phyloP scores from a whole-genome alignment of 176 grass and related monocot genomes.

The Oryza meyeriana region DNA sequence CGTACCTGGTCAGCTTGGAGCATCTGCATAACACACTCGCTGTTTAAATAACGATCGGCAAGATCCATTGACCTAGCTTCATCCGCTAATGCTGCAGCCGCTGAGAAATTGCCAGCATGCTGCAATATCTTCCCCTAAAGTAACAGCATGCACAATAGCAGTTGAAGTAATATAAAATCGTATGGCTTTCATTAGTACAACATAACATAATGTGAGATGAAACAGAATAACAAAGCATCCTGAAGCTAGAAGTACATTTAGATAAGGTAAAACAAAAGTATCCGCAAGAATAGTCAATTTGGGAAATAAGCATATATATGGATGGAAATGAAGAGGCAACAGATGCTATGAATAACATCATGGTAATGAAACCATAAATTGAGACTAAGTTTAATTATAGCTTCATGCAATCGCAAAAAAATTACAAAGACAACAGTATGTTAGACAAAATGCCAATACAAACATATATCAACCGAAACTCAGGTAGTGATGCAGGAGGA shows the following conservation, averaged over 20 bases:
- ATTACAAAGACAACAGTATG: background rate
- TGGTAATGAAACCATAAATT: background rate
- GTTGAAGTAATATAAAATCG: background rate
- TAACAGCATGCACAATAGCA: slow-evolving; percentile 14
- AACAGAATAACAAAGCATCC: slow-evolving; percentile 8
- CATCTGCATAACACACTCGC: slow-evolving; percentile 97
- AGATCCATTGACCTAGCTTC: slow-evolving; percentile 99
- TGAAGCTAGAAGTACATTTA: background rate
- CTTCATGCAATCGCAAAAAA: background rate
- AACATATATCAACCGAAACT: background rate
- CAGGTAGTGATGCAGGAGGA: background rate
- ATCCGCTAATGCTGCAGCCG: slow-evolving; percentile 84
- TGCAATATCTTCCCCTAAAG: slow-evolving; percentile 89
- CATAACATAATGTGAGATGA: background rate
- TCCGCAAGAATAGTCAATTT: background rate
- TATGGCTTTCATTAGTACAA: background rate
- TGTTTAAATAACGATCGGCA: slow-evolving; percentile 98
- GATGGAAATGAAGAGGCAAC: background rate
- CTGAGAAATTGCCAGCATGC: slow-evolving; percentile 84
- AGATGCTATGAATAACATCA: background rate
- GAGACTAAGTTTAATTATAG: background rate
- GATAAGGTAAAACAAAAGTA: background rate
- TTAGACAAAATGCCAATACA: background rate
- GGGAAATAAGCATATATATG: background rate
- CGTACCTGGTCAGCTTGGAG: slow-evolving; percentile 96